A percentile compares a stretch with the other conserved stretches of the same genome.
Evolutionary conservation across 768 basidiomycete genomes (phyloP).

Genomic region (Porphyrellus cyaneotinctus): DNA sequence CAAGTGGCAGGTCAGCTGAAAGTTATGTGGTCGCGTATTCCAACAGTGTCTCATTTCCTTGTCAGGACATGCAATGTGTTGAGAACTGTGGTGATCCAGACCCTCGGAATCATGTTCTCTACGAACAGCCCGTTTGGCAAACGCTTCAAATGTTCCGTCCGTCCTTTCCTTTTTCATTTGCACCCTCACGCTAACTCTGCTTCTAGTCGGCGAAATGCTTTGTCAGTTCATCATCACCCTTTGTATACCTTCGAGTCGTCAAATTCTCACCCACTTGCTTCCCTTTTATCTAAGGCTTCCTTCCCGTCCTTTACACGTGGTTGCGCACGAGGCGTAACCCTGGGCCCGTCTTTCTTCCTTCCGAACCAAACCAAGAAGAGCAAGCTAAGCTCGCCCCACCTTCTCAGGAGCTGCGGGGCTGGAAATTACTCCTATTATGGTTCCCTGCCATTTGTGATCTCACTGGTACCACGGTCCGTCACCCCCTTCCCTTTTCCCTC

Average conservation of each 20-base stretch:
- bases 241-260: conserved; percentile 1
- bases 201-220: conserved; percentile 87
- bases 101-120: conserved; percentile 60
- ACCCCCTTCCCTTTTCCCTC: conserved; percentile 11
- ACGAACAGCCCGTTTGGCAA: conserved; percentile 95
- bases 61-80: conserved; percentile 95
- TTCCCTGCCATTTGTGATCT: conserved; percentile 88
- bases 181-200: conserved; percentile 34
- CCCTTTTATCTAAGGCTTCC: conserved; percentile 56
- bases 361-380: conserved; percentile 45
- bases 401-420: conserved; percentile 54
- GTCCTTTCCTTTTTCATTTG: conserved; percentile 30
- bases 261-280: conserved; percentile 16
- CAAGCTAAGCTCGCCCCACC: conserved; percentile 30
- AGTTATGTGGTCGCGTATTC: too few relatives aligned
- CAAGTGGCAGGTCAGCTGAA: conserved; percentile 67
- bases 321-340: conserved; percentile 43
- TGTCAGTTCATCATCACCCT: conserved; percentile 50
- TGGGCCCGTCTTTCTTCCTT: conserved; percentile 52
- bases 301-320: conserved; percentile 76
- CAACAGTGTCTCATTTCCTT: conserved; percentile 1
- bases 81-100: conserved; percentile 79
- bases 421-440: conserved; percentile 75
- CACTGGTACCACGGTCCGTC: conserved; percentile 80
- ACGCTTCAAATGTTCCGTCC: conserved; percentile 85